Percentiles rank a stretch among this genome's conserved stretches.
These are phyloP conservation scores for Calocybe cyanea DNA, from an alignment of 768 basidiomycete species.

Conservation along the genomic window DNA sequence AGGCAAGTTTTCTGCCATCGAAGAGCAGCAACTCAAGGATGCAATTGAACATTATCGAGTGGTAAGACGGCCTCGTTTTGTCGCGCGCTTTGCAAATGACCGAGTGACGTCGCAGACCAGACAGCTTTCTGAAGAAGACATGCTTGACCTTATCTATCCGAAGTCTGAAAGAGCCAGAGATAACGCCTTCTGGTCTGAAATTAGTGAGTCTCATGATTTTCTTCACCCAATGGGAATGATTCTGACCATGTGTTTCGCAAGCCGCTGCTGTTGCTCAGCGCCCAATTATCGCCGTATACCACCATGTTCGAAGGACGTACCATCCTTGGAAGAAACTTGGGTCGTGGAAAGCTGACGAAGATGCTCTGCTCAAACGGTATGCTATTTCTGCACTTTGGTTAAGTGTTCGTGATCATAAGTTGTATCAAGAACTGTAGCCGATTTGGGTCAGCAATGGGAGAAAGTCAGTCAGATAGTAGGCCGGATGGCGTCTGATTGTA, in stretches of 20 bases:
- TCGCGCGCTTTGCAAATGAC: slow-evolving; percentile 2
- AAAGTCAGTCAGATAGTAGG: slow-evolving; percentile 69
- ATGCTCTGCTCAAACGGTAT: slow-evolving; percentile 59
- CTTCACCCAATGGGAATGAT: neutral
- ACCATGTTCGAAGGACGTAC: slow-evolving; percentile 65
- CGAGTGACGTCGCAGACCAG: slow-evolving; percentile 34
- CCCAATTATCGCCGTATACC: slow-evolving; percentile 81
- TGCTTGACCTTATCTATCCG: slow-evolving; percentile 65
- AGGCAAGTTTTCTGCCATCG: slow-evolving; percentile 80
- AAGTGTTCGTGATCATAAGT: neutral
- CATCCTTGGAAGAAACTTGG: slow-evolving; percentile 73
- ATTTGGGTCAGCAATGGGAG: slow-evolving; percentile 79
- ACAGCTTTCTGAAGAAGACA: slow-evolving; percentile 48
- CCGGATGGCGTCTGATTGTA: slow-evolving; percentile 75
- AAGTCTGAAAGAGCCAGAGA: slow-evolving; percentile 59
- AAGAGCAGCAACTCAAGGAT: slow-evolving; percentile 59
- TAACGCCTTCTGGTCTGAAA: slow-evolving; percentile 73
- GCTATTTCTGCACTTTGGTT: slow-evolving; percentile 17
- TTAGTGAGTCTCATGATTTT: slow-evolving; percentile 48
- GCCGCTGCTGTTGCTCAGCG: slow-evolving; percentile 70
- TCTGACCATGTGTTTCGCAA: slow-evolving; percentile 24
- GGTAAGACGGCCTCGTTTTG: slow-evolving; percentile 33
- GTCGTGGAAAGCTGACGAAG: slow-evolving; percentile 65
- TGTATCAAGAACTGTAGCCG: slow-evolving; percentile 57
- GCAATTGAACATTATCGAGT: slow-evolving; percentile 63